A percentile compares a stretch with the other conserved stretches of the same genome.
These are phyloP conservation scores for Metschnikowia gruessii DNA, from an alignment of 805 yeast genomes.

Conservation along the genomic window DNA sequence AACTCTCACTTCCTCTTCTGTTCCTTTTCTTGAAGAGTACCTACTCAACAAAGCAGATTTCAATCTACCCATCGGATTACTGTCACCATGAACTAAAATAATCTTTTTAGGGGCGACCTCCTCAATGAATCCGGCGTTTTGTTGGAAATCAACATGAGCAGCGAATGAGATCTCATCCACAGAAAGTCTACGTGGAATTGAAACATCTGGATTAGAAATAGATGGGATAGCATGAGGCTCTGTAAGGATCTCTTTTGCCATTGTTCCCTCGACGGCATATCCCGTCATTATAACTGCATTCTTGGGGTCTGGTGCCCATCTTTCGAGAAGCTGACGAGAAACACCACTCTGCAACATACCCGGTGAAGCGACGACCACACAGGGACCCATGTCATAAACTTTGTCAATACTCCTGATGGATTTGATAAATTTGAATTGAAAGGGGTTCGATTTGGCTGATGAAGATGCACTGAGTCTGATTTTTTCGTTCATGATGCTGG, in stretches of 20 bases:
- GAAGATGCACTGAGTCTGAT: constrained; percentile 58
- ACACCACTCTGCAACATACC: constrained; percentile 98
- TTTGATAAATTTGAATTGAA: constrained; percentile 80
- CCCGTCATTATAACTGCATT: constrained; percentile 89
- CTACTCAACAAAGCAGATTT: constrained; percentile 89
- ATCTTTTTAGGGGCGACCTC: constrained; percentile 79
- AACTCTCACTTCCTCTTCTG: constrained; percentile 86
- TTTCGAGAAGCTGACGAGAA: constrained; percentile 83
- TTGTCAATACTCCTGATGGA: constrained; percentile 75
- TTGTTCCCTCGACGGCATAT: constrained; percentile 96
- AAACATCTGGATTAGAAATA: constrained; percentile 69
- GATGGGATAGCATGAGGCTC: constrained; percentile 94
- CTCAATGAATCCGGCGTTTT: constrained; percentile 88
- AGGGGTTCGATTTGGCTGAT: constrained; percentile 61
- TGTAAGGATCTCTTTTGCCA: constrained; percentile 85
- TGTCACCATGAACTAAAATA: constrained; percentile 94
- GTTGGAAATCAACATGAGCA: constrained; percentile 98
- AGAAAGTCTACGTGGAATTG: constrained; percentile 80
- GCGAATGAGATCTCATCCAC: constrained; percentile 97
- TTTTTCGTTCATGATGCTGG: constrained; percentile 95
- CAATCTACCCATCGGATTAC: constrained; percentile 97
- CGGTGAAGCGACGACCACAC: constrained; percentile 94
- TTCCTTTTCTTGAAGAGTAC: constrained; percentile 74
- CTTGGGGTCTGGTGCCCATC: constrained; percentile 97
- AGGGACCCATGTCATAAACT: constrained; percentile 91